These are phyloP conservation scores for Luzula sylvatica DNA, from an alignment of 176 grass and related monocot genomes.

Conservation along the genomic window DNA sequence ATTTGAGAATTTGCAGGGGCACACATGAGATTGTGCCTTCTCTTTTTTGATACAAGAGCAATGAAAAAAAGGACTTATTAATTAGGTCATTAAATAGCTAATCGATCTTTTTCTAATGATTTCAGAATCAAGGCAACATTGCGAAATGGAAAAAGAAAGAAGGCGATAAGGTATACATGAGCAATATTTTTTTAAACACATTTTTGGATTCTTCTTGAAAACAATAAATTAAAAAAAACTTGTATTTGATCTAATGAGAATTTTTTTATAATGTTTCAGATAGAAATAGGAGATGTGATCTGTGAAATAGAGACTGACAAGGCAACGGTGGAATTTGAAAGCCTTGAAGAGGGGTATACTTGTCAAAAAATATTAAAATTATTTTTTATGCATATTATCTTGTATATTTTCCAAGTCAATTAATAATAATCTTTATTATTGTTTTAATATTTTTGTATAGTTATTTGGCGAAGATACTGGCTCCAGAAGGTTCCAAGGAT, in stretches of 20 bases:
- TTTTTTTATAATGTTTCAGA: slow-evolving; percentile 46
- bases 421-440: too few relatives aligned
- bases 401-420: not conserved
- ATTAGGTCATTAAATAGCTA: not conserved
- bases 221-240: not conserved
- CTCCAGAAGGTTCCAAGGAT: slow-evolving; percentile 97
- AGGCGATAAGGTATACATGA: slow-evolving; percentile 67
- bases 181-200: not conserved
- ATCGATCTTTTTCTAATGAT: not conserved
- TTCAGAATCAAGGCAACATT: slow-evolving; percentile 98
- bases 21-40: too few relatives aligned
- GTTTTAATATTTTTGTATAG: slow-evolving; percentile 17
- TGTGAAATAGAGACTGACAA: slow-evolving; percentile 99
- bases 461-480: slow-evolving; percentile 95
- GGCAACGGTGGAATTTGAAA: slow-evolving; percentile 90
- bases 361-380: not conserved
- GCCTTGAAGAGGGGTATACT: slow-evolving; percentile 92
- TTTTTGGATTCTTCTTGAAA: not conserved
- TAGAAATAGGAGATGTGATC: slow-evolving; percentile 86
- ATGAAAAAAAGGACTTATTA: too few relatives aligned
- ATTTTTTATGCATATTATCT: not conserved
- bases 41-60: too few relatives aligned
- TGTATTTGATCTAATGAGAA: not conserved
- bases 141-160: slow-evolving; percentile 92
- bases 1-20: too few relatives aligned